Evolutionary conservation across 306 rosid species (phyloP).

Genomic region (Astragalus membranaceus): DNA sequence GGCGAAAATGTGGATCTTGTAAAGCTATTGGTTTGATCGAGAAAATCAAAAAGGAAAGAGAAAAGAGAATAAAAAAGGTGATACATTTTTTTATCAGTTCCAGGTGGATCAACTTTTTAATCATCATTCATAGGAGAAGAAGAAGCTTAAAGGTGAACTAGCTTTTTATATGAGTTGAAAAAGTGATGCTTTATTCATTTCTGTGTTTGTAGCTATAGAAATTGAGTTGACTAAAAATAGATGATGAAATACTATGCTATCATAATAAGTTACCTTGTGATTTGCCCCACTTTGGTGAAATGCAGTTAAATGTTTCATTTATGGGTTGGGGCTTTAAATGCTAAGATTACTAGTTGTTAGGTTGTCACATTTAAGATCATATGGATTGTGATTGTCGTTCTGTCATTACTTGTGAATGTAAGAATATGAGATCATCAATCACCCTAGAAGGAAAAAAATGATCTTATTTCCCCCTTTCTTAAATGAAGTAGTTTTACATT

Average conservation of each 20-base stretch:
- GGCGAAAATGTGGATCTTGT: constrained; percentile 37
- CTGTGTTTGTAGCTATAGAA: constrained; percentile 18
- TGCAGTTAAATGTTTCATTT: constrained; percentile 16
- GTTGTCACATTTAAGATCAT: constrained; percentile 22
- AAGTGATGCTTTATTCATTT: constrained; percentile 25
- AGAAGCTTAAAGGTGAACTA: constrained; percentile 35
- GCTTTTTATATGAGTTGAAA: constrained; percentile 26
- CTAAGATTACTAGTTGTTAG: constrained; percentile 21
- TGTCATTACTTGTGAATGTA: neutral
- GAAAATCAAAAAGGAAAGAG: neutral
- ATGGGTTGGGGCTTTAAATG: constrained; percentile 18
- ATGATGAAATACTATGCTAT: constrained; percentile 15
- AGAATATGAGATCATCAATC: constrained; percentile 11
- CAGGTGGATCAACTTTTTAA: constrained; percentile 30
- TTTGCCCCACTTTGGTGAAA: constrained; percentile 15
- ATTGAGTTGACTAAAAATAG: constrained; percentile 28
- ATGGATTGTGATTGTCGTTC: constrained; percentile 15
- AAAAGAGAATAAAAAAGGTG: neutral
- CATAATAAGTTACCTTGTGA: constrained; percentile 12
- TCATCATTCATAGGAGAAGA: constrained; percentile 27
- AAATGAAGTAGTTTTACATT: constrained; percentile 16
- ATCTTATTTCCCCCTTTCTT: neutral
- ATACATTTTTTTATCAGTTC: constrained; percentile 21
- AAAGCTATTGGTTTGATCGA: constrained; percentile 35
- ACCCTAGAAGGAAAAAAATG: neutral